Evolutionary conservation across 345 rosid genomes (phyloP).

Genomic region (Noccaea bulbosa): DNA sequence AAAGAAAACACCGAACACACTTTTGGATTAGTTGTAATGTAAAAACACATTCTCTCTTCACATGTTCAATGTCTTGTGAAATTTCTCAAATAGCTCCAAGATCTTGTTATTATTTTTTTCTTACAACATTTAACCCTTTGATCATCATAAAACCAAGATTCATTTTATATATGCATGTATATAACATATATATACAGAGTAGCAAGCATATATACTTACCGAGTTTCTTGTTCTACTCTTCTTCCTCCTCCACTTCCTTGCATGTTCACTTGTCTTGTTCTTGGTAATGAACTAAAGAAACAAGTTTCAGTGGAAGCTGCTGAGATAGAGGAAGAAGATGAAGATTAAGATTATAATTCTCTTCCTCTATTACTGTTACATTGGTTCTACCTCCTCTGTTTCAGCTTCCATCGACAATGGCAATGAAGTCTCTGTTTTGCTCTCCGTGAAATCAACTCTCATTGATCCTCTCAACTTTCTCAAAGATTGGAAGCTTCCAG

Average conservation of each 20-base stretch:
- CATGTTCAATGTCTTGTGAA: slow-evolving; percentile 70
- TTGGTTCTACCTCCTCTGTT: slow-evolving; percentile 48
- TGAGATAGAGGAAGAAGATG: slow-evolving; percentile 42
- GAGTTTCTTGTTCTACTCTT: slow-evolving; percentile 47
- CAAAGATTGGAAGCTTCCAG: slow-evolving; percentile 65
- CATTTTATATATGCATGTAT: slow-evolving; percentile 27
- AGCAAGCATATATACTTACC: slow-evolving; percentile 37
- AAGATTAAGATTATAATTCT: slow-evolving; percentile 46
- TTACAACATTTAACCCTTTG: slow-evolving; percentile 41
- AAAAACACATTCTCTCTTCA: slow-evolving; percentile 60
- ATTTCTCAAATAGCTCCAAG: slow-evolving; percentile 46
- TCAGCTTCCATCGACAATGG: slow-evolving; percentile 44
- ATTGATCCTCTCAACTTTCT: slow-evolving; percentile 67
- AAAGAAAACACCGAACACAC: slow-evolving; percentile 28
- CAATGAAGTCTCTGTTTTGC: slow-evolving; percentile 58
- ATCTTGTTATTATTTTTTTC: slow-evolving; percentile 17
- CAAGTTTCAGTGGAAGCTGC: slow-evolving; percentile 32
- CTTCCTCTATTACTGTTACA: slow-evolving; percentile 54
- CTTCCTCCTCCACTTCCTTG: slow-evolving; percentile 36
- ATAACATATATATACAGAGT: slow-evolving; percentile 37
- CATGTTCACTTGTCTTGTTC: slow-evolving; percentile 45
- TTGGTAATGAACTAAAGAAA: slow-evolving; percentile 46
- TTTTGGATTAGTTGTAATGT: slow-evolving; percentile 46
- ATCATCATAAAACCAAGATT: slow-evolving; percentile 50
- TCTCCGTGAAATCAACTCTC: slow-evolving; percentile 61